These are phyloP conservation scores for Cavenderia fasciculata DNA, from an alignment of 78 protist genomes.

Conservation along the genomic window DNA sequence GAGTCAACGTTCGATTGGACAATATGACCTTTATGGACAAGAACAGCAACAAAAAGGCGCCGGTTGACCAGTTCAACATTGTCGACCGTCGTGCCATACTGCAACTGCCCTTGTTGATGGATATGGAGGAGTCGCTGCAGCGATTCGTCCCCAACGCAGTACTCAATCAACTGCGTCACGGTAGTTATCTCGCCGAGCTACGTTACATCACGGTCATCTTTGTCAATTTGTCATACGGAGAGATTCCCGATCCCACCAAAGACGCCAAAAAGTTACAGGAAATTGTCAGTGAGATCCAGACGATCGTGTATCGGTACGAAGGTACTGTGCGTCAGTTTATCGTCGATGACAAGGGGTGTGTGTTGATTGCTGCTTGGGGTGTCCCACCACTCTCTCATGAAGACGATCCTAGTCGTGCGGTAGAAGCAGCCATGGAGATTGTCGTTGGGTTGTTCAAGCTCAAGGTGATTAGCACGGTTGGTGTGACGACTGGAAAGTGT, in stretches of 20 bases:
- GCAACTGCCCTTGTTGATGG: constrained; percentile 53
- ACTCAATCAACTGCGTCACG: constrained; percentile 17
- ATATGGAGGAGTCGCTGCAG: constrained; percentile 60
- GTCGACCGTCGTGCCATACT: constrained; percentile 20
- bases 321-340: constrained; percentile 81
- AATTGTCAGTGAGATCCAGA: constrained; percentile 54
- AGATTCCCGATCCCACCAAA: constrained; percentile 23
- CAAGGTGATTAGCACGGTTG: constrained; percentile 58
- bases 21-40: constrained; percentile 17
- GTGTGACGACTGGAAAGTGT: constrained; percentile 89
- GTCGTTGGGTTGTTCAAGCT: constrained; percentile 47
- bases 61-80: neutral
- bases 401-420: constrained; percentile 85
- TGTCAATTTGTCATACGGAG: constrained; percentile 38
- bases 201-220: constrained; percentile 78
- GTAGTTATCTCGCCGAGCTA: constrained; percentile 77
- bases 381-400: constrained; percentile 80
- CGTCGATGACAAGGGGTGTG: constrained; percentile 87
- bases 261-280: constrained; percentile 26
- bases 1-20: constrained; percentile 7
- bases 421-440: constrained; percentile 80
- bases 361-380: constrained; percentile 84
- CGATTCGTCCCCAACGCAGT: constrained; percentile 74
- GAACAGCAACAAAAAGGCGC: neutral
- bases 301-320: constrained; percentile 60